Percentiles rank a stretch among this genome's conserved stretches.
Evolutionary conservation across 1,284 basidiomycete genomes (phyloP).

Genomic region (Coniophora puteana): DNA sequence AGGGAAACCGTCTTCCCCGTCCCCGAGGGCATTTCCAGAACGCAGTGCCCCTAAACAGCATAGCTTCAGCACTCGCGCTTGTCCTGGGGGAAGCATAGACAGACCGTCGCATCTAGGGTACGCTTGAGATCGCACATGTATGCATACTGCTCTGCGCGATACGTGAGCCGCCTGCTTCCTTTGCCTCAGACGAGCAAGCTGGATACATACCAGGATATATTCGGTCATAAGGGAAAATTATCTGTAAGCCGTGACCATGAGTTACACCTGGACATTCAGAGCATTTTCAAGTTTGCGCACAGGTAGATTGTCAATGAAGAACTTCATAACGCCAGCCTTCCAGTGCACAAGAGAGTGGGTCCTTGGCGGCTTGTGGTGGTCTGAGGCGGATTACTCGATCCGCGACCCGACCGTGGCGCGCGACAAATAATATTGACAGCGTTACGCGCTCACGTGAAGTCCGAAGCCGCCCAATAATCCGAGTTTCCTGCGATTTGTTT

Average conservation of each 20-base stretch:
- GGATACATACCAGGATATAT: conserved; percentile 70
- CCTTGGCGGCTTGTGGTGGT: too few relatives aligned
- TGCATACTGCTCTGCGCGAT: conserved; percentile 84
- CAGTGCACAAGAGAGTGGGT: too few relatives aligned
- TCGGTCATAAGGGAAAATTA: conserved; percentile 91
- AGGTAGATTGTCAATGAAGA: conserved; percentile 92
- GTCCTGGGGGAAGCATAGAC: conserved; percentile 6
- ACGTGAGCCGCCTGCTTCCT: conserved; percentile 8
- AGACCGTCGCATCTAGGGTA: conserved; percentile 89
- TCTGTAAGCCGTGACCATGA: conserved; percentile 38
- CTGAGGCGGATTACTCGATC: too few relatives aligned
- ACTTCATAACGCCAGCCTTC: too few relatives aligned
- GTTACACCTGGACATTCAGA: background rate
- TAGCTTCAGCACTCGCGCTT: background rate
- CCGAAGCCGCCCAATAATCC: too few relatives aligned
- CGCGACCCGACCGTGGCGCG: too few relatives aligned
- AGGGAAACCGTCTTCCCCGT: conserved; percentile 99
- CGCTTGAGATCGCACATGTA: conserved; percentile 99
- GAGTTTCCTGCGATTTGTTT: too few relatives aligned
- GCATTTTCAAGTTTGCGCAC: conserved; percentile 36
- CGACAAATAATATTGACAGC: too few relatives aligned
- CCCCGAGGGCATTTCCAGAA: conserved; percentile 99
- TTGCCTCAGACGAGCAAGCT: conserved; percentile 1
- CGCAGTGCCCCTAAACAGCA: conserved; percentile 83
- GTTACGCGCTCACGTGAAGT: too few relatives aligned